These are phyloP conservation scores for Hemileccinum rubropunctum DNA, from an alignment of 768 basidiomycete genomes.

Conservation along the genomic window DNA sequence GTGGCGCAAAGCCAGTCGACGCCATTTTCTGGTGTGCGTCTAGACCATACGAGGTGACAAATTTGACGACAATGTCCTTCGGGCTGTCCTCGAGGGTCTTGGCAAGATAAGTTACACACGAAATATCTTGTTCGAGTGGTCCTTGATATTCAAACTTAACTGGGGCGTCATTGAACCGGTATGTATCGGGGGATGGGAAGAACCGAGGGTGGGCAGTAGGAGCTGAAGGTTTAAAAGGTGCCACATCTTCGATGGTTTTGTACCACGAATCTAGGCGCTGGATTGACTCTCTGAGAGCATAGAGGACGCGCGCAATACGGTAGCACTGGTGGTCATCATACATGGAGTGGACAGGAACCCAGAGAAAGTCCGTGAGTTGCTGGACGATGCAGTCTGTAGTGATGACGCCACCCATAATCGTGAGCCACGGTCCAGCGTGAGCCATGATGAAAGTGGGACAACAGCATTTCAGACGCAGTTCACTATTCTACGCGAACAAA, in stretches of 20 bases:
- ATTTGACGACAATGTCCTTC: constrained; percentile 35
- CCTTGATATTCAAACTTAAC: constrained; percentile 20
- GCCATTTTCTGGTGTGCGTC: constrained; percentile 35
- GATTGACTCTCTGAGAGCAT: constrained; percentile 19
- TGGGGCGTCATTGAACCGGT: neutral
- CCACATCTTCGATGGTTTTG: neutral
- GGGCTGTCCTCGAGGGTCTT: constrained; percentile 1
- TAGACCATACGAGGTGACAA: constrained; percentile 33
- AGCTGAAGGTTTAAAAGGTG: neutral
- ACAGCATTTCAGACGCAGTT: constrained; percentile 17
- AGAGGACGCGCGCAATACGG: constrained; percentile 20
- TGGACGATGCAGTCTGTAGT: constrained; percentile 30
- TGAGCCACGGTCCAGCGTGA: constrained; percentile 24
- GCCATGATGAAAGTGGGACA: constrained; percentile 30
- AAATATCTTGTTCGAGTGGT: constrained; percentile 15
- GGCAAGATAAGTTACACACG: constrained; percentile 27
- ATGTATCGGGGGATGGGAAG: constrained; percentile 18
- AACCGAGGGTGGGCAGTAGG: constrained; percentile 12
- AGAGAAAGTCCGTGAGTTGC: constrained; percentile 33
- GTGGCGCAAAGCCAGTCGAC: constrained; percentile 22
- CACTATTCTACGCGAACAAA: constrained; percentile 2
- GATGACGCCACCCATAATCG: constrained; percentile 32
- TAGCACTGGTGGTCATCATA: constrained; percentile 12
- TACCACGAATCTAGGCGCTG: constrained; percentile 20
- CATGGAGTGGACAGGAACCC: constrained; percentile 19